Percentiles rank a stretch among this genome's conserved stretches.
These are phyloP conservation scores for Nemania serpens DNA, from an alignment of 2,329 filamentous ascomycete species.

Conservation along the genomic window DNA sequence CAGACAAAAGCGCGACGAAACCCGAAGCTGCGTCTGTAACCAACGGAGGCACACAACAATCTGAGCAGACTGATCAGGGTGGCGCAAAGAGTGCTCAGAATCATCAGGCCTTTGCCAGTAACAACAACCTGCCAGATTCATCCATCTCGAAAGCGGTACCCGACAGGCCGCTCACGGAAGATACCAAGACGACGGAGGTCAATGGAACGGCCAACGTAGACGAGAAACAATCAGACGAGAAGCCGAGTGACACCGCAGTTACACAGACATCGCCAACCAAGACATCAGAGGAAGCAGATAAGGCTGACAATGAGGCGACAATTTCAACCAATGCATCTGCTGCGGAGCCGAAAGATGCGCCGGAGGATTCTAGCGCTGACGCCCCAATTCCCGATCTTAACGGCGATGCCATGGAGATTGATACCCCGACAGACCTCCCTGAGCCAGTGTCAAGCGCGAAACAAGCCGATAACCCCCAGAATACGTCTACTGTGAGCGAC, in stretches of 20 bases:
- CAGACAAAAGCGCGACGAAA: constrained; percentile 28
- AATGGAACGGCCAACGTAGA: constrained; percentile 25
- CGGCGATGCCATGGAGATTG: constrained; percentile 41
- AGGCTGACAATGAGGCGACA: not conserved
- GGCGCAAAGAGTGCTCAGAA: constrained; percentile 27
- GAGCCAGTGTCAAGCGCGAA: constrained; percentile 32
- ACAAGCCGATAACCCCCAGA: constrained; percentile 31
- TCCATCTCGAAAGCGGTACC: constrained; percentile 20
- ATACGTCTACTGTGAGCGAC: constrained; percentile 33
- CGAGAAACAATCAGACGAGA: constrained; percentile 6
- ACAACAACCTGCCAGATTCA: constrained; percentile 29
- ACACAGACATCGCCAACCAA: not conserved
- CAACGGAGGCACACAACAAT: constrained; percentile 33
- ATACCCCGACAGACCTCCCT: constrained; percentile 31
- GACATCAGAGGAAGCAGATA: not conserved
- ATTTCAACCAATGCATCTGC: constrained; percentile 15
- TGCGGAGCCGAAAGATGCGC: constrained; percentile 16
- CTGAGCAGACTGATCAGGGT: not conserved
- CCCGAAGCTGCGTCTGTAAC: constrained; percentile 27
- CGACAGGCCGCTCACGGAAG: constrained; percentile 9
- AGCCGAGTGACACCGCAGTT: not conserved
- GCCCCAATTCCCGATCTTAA: not conserved
- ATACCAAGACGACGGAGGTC: constrained; percentile 30
- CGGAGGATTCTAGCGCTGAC: not conserved
- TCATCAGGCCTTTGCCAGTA: constrained; percentile 34